Percentiles rank a stretch among this genome's conserved stretches.
Evolutionary conservation across 2,329 filamentous ascomycete species (phyloP).

Genomic region (Colletotrichum liaoningense): DNA sequence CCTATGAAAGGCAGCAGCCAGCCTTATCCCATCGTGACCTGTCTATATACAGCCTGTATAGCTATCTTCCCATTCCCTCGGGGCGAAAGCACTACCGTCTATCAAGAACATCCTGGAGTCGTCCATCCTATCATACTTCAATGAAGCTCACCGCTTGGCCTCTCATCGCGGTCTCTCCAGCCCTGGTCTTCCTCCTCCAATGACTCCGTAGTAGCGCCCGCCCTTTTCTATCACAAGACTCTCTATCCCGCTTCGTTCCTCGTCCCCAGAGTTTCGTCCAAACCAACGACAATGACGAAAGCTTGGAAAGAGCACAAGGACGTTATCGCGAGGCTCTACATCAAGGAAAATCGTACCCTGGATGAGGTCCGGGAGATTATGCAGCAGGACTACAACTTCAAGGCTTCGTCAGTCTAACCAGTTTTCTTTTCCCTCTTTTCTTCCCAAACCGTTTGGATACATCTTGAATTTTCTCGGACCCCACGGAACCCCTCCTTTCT

Average conservation of each 20-base stretch:
- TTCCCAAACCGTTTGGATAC: too few relatives aligned
- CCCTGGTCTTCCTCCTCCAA: neutral
- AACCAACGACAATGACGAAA: slow-evolving; percentile 54
- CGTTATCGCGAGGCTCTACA: slow-evolving; percentile 54
- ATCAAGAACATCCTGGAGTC: neutral
- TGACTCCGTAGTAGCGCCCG: neutral
- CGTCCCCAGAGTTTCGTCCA: too few relatives aligned
- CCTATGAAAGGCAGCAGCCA: neutral
- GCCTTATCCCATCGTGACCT: neutral
- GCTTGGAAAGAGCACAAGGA: slow-evolving; percentile 51
- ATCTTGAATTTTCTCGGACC: neutral
- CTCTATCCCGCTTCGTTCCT: neutral
- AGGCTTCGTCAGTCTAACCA: slow-evolving; percentile 51
- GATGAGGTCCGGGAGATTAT: slow-evolving; percentile 54
- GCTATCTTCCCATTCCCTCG: neutral
- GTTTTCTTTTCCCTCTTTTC: neutral
- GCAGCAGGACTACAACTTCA: slow-evolving; percentile 51
- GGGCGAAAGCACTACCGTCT: neutral
- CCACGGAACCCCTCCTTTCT: neutral
- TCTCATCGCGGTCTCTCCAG: neutral
- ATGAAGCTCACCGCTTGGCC: neutral
- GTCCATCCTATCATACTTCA: neutral
- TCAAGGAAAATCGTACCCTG: slow-evolving; percentile 51
- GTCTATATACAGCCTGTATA: neutral
- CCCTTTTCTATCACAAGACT: neutral